These are phyloP conservation scores for Talaromyces adpressus DNA, from an alignment of 495 filamentous ascomycete genomes.

Conservation along the genomic window DNA sequence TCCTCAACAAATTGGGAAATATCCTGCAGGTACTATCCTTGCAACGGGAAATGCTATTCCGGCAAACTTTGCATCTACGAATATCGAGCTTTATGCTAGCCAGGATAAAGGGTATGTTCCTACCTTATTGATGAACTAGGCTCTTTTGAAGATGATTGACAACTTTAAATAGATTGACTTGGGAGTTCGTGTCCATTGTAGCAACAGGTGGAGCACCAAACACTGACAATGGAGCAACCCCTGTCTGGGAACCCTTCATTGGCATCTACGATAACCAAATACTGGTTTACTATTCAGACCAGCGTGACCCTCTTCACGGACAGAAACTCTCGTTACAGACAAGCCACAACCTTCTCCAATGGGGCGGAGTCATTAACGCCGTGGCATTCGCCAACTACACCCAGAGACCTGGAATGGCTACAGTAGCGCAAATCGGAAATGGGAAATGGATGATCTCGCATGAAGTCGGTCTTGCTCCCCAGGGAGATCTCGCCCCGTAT, in stretches of 20 bases:
- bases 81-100: constrained; percentile 58
- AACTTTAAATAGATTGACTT: constrained; percentile 23
- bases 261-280: constrained; percentile 39
- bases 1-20: constrained; percentile 42
- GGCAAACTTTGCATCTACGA: constrained; percentile 44
- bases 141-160: too few species aligned
- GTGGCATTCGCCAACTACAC: constrained; percentile 47
- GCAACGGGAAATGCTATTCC: constrained; percentile 50
- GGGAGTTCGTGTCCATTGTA: constrained; percentile 52
- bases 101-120: constrained; percentile 33
- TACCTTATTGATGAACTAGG: too few species aligned
- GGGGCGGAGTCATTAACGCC: constrained; percentile 49
- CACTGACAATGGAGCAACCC: constrained; percentile 49
- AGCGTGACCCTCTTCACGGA: constrained; percentile 51
- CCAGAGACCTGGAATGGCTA: constrained; percentile 57
- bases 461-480: constrained; percentile 40
- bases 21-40: constrained; percentile 46
- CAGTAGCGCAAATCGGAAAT: constrained; percentile 40
- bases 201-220: constrained; percentile 47
- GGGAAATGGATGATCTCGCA: constrained; percentile 50
- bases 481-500: constrained; percentile 12
- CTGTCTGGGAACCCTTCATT: constrained; percentile 60
- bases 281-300: constrained; percentile 56
- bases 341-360: constrained; percentile 42
- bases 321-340: constrained; percentile 56